Conservation (phyloP, 108 stramenopile genomes). For the Nitzschia sp. region DNA sequence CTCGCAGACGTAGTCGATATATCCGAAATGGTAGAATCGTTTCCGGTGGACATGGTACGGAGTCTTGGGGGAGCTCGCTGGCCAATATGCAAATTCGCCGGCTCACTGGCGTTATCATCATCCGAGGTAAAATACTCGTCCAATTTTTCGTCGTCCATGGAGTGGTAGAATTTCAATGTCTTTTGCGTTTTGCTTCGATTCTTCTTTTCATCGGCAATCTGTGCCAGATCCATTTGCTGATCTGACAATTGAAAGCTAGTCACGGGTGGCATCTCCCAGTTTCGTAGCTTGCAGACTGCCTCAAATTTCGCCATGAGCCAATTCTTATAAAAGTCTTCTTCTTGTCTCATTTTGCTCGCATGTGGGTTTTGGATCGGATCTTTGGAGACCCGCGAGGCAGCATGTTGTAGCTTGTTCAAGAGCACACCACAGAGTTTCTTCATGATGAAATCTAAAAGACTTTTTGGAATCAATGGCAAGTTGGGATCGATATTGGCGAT, state of each 20-base stretch:
- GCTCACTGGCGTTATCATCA: slow-evolving; percentile 19
- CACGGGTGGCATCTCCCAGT: slow-evolving; percentile 85
- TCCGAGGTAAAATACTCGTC: slow-evolving; percentile 12
- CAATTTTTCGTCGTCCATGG: slow-evolving; percentile 9
- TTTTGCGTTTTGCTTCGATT: slow-evolving; percentile 22
- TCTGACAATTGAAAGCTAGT: slow-evolving; percentile 68
- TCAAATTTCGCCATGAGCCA: slow-evolving; percentile 90
- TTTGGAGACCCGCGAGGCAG: slow-evolving; percentile 66
- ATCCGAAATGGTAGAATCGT: slow-evolving; percentile 28
- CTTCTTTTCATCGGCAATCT: slow-evolving; percentile 39
- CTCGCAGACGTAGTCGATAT: slow-evolving; percentile 8
- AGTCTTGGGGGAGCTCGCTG: slow-evolving; percentile 11
- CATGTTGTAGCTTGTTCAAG: slow-evolving; percentile 73
- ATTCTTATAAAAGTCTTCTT: slow-evolving; percentile 79
- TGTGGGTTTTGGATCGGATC: slow-evolving; percentile 81
- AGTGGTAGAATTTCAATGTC: slow-evolving; percentile 12
- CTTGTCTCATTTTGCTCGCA: slow-evolving; percentile 76
- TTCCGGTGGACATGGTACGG: slow-evolving; percentile 8
- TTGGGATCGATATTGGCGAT: slow-evolving; percentile 92
- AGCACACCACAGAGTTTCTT: slow-evolving; percentile 89
- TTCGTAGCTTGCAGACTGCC: slow-evolving; percentile 61
- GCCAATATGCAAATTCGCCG: slow-evolving; percentile 4
- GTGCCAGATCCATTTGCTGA: slow-evolving; percentile 42
- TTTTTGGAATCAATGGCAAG: slow-evolving; percentile 76
- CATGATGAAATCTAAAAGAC: slow-evolving; percentile 89